Percentiles rank a stretch among this genome's conserved stretches.
Evolutionary conservation across 2,329 filamentous ascomycete genomes (phyloP).

Genomic region (Neonectria hederae): DNA sequence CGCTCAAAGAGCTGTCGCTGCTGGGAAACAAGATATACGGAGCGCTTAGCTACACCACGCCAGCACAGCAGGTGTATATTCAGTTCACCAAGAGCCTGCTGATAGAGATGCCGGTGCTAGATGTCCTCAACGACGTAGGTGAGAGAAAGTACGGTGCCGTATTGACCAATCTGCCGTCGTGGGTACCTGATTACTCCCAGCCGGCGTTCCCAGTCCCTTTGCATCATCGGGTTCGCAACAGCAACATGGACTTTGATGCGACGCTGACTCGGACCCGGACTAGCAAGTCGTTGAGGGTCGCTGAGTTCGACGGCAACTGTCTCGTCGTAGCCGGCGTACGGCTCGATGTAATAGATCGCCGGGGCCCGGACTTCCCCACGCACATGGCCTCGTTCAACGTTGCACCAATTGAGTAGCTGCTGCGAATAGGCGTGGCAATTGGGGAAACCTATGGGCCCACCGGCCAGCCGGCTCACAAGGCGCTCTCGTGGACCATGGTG

Average conservation of each 20-base stretch:
- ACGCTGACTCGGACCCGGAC: neutral
- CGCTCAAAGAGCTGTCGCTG: neutral
- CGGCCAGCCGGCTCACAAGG: conserved; percentile 6
- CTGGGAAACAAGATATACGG: neutral
- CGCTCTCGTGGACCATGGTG: conserved; percentile 10
- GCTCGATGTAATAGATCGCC: conserved; percentile 6
- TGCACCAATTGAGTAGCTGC: conserved; percentile 4
- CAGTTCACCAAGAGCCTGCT: conserved; percentile 2
- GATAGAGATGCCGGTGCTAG: neutral
- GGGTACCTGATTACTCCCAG: conserved; percentile 20
- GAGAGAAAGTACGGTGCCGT: conserved; percentile 11
- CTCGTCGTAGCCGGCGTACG: conserved; percentile 11
- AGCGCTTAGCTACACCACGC: neutral
- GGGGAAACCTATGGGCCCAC: conserved; percentile 7
- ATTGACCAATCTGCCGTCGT: neutral
- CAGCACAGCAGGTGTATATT: neutral
- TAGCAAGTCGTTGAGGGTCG: neutral
- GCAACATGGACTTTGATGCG: conserved; percentile 1
- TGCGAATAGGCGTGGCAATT: neutral
- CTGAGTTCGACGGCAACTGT: conserved; percentile 1
- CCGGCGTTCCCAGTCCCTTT: conserved; percentile 9
- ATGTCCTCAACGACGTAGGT: conserved; percentile 15
- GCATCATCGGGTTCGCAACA: conserved; percentile 1
- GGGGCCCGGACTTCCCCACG: conserved; percentile 4
- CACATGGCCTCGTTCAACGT: neutral